Base-by-base conservation (phyloP, 192 early-diverging fungal genomes). In the Chytriomyces sp. region DNA sequence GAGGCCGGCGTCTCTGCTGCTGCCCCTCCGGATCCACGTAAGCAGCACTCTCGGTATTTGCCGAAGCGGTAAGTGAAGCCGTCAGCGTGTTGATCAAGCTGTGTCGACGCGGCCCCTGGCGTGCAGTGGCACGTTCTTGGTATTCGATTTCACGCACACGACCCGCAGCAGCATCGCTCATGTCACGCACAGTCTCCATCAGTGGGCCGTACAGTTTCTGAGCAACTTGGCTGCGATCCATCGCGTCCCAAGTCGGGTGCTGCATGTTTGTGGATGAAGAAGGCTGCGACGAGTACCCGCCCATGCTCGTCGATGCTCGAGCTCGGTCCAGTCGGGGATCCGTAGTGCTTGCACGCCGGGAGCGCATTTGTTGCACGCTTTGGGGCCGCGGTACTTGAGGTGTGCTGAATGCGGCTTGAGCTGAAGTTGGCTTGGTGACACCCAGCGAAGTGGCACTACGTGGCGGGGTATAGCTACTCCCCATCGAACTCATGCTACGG, bases 191-290 rank as follows among this genome's bases (percentile, higher is more conserved):
- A 6, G 76, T 61, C 7, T 77, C 67, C 16, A 77, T 77, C 66
- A 77, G 45, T 9, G 76, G 76, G 46, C 76, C 76, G 46, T 77
- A 77, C 48, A 77, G 67, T 23, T 67, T 67, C 46, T 69, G 8
- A 5, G 76, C 64, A 1, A 77, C 67, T 10, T 45, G 46, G 16
- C 28, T 46, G 1, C 65, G 76, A 61, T 77, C 76, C 18, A 24
- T 68, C 18, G 53, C 62, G 64, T 76, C 75, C 75, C 75, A 76
- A 7, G 66, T 69, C n/a, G 76, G 76, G 26, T 77, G 76, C 23
- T 45, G 43, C 9, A 46, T 59, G n/a, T 45, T 61, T 5, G 8
- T 13, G 35, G 24, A 62, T 8, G 57, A 9, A 23, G 9, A 9
- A 13, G 53, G 2, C 53, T 11, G 13, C 20, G 53, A 57, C 11